Evolutionary conservation across 1,139 yeast genomes (phyloP).

Genomic region (Yamadazyma buinensis): DNA sequence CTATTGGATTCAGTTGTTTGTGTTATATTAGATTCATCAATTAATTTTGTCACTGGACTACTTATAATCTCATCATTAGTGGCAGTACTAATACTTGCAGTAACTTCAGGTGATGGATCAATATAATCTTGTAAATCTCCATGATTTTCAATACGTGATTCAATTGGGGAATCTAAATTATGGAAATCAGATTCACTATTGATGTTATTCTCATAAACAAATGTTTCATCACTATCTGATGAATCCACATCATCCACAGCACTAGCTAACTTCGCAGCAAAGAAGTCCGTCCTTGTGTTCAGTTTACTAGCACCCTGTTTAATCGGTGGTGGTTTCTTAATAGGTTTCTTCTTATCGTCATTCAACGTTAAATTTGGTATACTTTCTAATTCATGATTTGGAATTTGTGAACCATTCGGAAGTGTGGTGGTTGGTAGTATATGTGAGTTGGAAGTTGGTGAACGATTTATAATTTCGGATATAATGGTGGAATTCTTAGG

Average conservation of each 20-base stretch:
- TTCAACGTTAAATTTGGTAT: slow-evolving; percentile 13
- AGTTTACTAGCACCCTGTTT: slow-evolving; percentile 14
- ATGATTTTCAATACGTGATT: too few relatives aligned
- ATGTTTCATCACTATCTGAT: slow-evolving; percentile 88
- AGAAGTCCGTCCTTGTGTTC: slow-evolving; percentile 75
- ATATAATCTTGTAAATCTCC: neutral
- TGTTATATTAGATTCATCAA: neutral
- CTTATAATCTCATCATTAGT: too few relatives aligned
- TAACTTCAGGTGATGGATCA: neutral
- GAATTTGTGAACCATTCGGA: slow-evolving; percentile 1
- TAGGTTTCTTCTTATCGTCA: slow-evolving; percentile 13
- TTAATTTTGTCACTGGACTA: neutral
- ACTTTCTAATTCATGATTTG: slow-evolving; percentile 8
- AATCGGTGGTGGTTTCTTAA: slow-evolving; percentile 19
- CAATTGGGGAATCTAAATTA: too few relatives aligned
- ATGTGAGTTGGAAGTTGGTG: slow-evolving; percentile 28
- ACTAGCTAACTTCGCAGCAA: slow-evolving; percentile 90
- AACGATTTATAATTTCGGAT: slow-evolving; percentile 32
- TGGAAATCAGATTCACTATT: slow-evolving; percentile 9
- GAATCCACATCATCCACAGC: slow-evolving; percentile 90
- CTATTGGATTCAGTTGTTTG: too few relatives aligned
- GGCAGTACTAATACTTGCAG: neutral
- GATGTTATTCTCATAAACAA: slow-evolving; percentile 71
- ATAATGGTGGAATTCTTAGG: slow-evolving; percentile 33
- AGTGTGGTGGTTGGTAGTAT: slow-evolving; percentile 12